Evolutionary conservation across 2,329 filamentous ascomycete genomes (phyloP).

Genomic region (Calonectria multiphialidica): DNA sequence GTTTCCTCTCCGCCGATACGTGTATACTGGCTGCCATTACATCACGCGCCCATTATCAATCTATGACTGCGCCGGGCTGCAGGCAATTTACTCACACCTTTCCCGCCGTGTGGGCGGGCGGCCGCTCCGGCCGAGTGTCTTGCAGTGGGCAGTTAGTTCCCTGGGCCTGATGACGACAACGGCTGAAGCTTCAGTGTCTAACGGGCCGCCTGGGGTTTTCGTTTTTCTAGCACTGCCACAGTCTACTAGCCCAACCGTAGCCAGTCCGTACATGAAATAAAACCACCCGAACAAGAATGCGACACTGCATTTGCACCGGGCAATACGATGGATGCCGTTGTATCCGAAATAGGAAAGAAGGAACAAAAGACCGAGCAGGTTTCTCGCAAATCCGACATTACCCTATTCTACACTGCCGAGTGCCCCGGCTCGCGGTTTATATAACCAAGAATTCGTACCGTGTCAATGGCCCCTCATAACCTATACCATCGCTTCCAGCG

Average conservation of each 20-base stretch:
- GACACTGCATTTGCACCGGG: not conserved
- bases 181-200: slow-evolving; percentile 11
- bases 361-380: not conserved
- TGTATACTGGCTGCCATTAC: not conserved
- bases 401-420: too few relatives aligned
- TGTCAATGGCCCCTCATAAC: not conserved
- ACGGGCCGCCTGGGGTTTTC: not conserved
- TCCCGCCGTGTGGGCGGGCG: slow-evolving; percentile 5
- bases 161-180: slow-evolving; percentile 18
- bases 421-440: too few relatives aligned
- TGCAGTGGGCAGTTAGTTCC: not conserved
- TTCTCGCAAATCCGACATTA: not conserved
- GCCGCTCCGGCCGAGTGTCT: slow-evolving; percentile 12
- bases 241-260: not conserved
- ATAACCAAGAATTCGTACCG: not conserved
- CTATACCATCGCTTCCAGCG: not conserved
- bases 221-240: slow-evolving; percentile 7
- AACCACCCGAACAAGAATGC: slow-evolving; percentile 1
- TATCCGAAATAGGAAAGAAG: not conserved
- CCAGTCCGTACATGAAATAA: not conserved
- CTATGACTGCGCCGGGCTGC: not conserved
- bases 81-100: slow-evolving; percentile 3
- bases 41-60: not conserved
- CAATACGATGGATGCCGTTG: not conserved
- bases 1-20: not conserved